Percentiles rank a stretch among this genome's conserved stretches.
Evolutionary conservation across 2,329 filamentous ascomycete species (phyloP).

Genomic region (Monosporascus cannonballus): DNA sequence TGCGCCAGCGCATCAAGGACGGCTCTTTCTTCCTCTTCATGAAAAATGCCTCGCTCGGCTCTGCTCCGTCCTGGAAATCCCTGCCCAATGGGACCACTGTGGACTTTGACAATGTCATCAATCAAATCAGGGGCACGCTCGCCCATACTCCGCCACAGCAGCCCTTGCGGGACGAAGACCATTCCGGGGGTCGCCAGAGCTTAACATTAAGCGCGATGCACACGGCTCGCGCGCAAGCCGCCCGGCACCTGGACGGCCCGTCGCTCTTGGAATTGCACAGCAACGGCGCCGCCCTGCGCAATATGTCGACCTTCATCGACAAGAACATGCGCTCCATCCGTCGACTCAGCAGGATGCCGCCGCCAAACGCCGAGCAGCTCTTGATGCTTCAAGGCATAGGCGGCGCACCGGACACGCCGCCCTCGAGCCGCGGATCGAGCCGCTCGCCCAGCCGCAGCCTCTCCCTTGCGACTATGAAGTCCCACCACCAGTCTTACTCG

Average conservation of each 20-base stretch:
- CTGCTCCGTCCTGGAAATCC: constrained; percentile 16
- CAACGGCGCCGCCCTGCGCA: constrained; percentile 34
- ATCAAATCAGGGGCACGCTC: constrained; percentile 33
- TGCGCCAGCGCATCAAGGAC: constrained; percentile 41
- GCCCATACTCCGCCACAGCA: constrained; percentile 14
- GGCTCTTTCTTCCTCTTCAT: constrained; percentile 46
- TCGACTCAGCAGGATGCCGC: constrained; percentile 34
- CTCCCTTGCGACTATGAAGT: constrained; percentile 4
- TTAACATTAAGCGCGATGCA: constrained; percentile 35
- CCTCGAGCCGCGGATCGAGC: constrained; percentile 27
- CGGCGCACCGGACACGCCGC: constrained; percentile 23
- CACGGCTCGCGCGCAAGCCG: constrained; percentile 28
- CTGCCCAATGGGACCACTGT: constrained; percentile 27
- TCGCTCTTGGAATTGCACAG: constrained; percentile 30
- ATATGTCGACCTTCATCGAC: constrained; percentile 39
- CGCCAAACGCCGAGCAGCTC: constrained; percentile 4
- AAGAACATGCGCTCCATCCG: constrained; percentile 37
- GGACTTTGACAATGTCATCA: constrained; percentile 39
- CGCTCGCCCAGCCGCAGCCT: constrained; percentile 17
- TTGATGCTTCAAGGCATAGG: background rate
- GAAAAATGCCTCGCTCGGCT: constrained; percentile 19
- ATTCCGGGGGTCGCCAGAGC: background rate
- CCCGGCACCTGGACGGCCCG: constrained; percentile 27
- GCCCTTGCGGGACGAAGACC: constrained; percentile 5
- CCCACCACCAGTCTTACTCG: constrained; percentile 14